phyloP scores from a whole-genome alignment of 108 stramenopile species.

The Cyclotella choctawhatcheeana region DNA sequence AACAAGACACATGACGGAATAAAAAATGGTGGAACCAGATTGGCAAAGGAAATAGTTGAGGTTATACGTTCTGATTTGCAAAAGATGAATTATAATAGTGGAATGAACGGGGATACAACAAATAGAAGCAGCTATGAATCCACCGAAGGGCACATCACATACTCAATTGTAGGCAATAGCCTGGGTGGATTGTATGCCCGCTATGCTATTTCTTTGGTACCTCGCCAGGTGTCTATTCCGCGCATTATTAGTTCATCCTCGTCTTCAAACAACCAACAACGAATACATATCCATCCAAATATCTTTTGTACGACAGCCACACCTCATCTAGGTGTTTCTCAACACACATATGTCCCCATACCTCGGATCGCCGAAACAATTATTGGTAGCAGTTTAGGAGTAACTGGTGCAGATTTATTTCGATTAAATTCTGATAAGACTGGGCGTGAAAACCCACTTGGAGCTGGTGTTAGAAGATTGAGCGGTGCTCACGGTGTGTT shows the following conservation, averaged over 20 bases:
- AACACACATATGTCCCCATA: conserved; percentile 78
- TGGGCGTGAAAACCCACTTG: conserved; percentile 2
- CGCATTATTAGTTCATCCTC: background rate
- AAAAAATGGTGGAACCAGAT: conserved; percentile 70
- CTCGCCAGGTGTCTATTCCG: conserved; percentile 50
- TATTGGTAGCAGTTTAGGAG: conserved; percentile 65
- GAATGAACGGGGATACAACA: background rate
- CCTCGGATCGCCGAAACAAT: conserved; percentile 74
- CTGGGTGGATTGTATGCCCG: conserved; percentile 86
- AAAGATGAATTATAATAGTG: background rate
- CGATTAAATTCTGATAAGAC: conserved; percentile 34
- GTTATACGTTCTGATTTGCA: conserved; percentile 63
- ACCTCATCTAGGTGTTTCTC: conserved; percentile 80
- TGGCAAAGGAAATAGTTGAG: conserved; percentile 71
- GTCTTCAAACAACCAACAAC: background rate
- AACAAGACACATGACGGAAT: conserved; percentile 83
- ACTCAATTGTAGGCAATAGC: conserved; percentile 85
- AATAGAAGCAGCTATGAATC: background rate
- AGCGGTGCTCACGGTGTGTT: background rate
- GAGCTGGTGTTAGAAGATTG: conserved; percentile 1
- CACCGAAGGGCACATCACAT: conserved; percentile 51
- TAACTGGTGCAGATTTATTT: conserved; percentile 72
- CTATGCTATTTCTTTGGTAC: conserved; percentile 71
- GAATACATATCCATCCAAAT: conserved; percentile 60
- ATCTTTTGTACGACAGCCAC: conserved; percentile 89